Percentiles rank a stretch among this genome's conserved stretches.
phyloP scores from a whole-genome alignment of 345 rosid genomes.

The Punica granatum region DNA sequence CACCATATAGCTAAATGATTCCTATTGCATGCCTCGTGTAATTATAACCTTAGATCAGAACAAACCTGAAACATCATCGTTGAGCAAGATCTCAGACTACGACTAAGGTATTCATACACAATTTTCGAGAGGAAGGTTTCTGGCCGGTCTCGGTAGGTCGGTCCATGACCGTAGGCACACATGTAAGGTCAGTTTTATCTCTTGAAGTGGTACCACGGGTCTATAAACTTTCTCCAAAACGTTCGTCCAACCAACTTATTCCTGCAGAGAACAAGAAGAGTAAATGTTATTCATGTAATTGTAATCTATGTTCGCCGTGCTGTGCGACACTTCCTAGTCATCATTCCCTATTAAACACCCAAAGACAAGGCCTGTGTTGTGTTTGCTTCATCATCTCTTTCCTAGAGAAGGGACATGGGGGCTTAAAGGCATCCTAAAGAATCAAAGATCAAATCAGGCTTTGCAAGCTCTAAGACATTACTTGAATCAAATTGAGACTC shows the following conservation, averaged over 20 bases:
- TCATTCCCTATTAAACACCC: background rate
- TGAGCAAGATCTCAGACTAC: background rate
- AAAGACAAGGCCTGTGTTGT: too few species aligned
- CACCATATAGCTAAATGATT: background rate
- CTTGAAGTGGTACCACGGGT: background rate
- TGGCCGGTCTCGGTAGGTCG: background rate
- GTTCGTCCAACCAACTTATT: background rate
- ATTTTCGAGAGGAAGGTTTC: background rate
- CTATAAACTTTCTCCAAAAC: too few species aligned
- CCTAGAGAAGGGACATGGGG: too few species aligned
- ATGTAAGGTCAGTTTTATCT: background rate
- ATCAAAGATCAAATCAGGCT: constrained; percentile 1
- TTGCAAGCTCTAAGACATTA: background rate
- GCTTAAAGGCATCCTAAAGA: background rate
- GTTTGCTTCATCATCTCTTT: too few species aligned
- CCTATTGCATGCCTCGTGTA: background rate
- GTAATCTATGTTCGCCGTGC: background rate
- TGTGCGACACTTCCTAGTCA: background rate
- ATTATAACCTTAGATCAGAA: background rate
- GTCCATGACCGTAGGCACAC: background rate
- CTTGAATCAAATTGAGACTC: background rate
- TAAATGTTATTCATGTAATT: too few species aligned
- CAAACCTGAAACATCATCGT: background rate
- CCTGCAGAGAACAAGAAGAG: background rate
- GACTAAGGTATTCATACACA: background rate